Conservation (phyloP, 2,329 filamentous ascomycete species). For the Microdochium trichocladiopsis region DNA sequence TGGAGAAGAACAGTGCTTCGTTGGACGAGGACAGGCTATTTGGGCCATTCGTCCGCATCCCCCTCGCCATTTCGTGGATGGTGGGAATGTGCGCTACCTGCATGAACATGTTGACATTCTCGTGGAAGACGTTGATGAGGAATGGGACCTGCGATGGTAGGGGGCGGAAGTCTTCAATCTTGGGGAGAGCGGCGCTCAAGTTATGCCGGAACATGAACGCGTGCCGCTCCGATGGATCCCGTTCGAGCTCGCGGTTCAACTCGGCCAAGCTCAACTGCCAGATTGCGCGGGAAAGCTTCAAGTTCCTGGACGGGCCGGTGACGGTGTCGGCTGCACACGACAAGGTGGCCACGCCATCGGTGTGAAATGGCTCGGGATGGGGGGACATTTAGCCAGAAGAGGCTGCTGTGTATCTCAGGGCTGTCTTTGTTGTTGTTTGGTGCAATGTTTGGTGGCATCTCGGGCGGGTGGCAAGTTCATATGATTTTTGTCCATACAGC, state of each 20-base stretch:
- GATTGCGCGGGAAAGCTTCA: conserved; percentile 78
- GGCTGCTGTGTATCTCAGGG: too few relatives aligned
- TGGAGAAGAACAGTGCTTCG: conserved; percentile 47
- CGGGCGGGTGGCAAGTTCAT: too few relatives aligned
- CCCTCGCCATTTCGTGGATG: conserved; percentile 27
- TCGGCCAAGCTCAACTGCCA: conserved; percentile 84
- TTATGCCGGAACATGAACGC: conserved; percentile 45
- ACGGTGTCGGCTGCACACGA: neutral
- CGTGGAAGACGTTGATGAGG: conserved; percentile 39
- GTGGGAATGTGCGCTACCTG: conserved; percentile 39
- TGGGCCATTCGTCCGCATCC: conserved; percentile 21
- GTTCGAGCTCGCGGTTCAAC: conserved; percentile 65
- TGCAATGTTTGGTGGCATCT: too few relatives aligned
- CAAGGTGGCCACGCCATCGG: neutral
- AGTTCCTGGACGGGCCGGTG: conserved; percentile 50
- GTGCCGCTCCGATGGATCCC: conserved; percentile 36
- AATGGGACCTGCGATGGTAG: conserved; percentile 49
- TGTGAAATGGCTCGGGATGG: neutral
- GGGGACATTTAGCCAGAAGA: too few relatives aligned
- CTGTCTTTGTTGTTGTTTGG: too few relatives aligned
- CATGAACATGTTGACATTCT: conserved; percentile 40
- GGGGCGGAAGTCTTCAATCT: conserved; percentile 36
- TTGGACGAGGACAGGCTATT: conserved; percentile 29
- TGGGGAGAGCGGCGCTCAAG: conserved; percentile 16
- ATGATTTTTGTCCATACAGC: too few relatives aligned